A percentile compares a stretch with the other conserved stretches of the same genome.
phyloP scores from a whole-genome alignment of 176 grass and related monocot genomes.

The Zea mays region Zm-B73-REFERENCE-NAM-5.0 NC_050096.1:214917501-214918000 shows the following conservation, averaged over 20 bases:
- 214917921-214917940: neutral
- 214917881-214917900: neutral
- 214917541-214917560: neutral
- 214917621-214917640: constrained; percentile 72
- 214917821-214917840: neutral
- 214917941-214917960: neutral
- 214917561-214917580: neutral
- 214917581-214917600: neutral
- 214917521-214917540: neutral
- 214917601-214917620: constrained; percentile 87
- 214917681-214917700: constrained; percentile 83
- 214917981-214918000: neutral
- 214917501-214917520: neutral
- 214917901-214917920: neutral
- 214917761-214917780: neutral
- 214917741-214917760: neutral
- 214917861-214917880: neutral
- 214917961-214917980: neutral
- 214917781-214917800: neutral
- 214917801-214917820: neutral
- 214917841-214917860: constrained; percentile 17
- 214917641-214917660: constrained; percentile 71
- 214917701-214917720: constrained; percentile 37
- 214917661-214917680: constrained; percentile 83
- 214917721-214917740: constrained; percentile 26